A percentile compares a stretch with the other conserved stretches of the same genome.
Evolutionary conservation across 2,329 filamentous ascomycete species (phyloP).

Genomic region (Huntiella decipiens): DNA sequence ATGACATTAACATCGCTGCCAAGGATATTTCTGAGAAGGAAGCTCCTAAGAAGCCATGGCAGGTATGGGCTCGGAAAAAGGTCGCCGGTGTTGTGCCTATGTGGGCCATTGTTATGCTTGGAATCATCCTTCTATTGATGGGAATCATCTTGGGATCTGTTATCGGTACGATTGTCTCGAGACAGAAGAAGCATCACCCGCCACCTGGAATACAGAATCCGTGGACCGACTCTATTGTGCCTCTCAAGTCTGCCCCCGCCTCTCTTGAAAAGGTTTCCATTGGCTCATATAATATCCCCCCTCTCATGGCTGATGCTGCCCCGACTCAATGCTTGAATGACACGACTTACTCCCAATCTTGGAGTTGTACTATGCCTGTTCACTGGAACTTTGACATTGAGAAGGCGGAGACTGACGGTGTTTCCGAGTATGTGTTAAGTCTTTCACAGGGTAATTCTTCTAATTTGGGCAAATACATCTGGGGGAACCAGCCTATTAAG

Average conservation of each 20-base stretch:
- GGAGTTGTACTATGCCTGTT: constrained; percentile 40
- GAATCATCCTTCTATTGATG: constrained; percentile 30
- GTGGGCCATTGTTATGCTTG: constrained; percentile 37
- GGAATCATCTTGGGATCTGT: constrained; percentile 38
- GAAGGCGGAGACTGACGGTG: constrained; percentile 15
- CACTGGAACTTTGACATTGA: constrained; percentile 26
- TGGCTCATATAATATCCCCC: constrained; percentile 38
- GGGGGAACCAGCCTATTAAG: constrained; percentile 34
- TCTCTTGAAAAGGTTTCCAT: constrained; percentile 32
- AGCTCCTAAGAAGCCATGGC: constrained; percentile 28
- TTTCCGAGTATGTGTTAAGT: constrained; percentile 21
- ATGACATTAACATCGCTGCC: constrained; percentile 35
- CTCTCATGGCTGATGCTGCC: constrained; percentile 28
- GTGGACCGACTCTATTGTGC: background rate
- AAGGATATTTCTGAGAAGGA: constrained; percentile 28
- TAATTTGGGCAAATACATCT: constrained; percentile 23
- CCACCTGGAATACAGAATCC: background rate
- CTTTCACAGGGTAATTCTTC: constrained; percentile 23
- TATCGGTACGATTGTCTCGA: constrained; percentile 27
- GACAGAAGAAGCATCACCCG: constrained; percentile 13
- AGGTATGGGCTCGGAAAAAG: constrained; percentile 32
- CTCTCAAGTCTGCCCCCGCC: constrained; percentile 19
- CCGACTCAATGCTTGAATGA: constrained; percentile 39
- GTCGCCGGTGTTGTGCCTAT: constrained; percentile 40
- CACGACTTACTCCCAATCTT: constrained; percentile 34